Evolutionary conservation across 257 asterid species (phyloP), one percentile per base, ranked within the genome.

Genomic region (Petunia axillaris): DNA sequence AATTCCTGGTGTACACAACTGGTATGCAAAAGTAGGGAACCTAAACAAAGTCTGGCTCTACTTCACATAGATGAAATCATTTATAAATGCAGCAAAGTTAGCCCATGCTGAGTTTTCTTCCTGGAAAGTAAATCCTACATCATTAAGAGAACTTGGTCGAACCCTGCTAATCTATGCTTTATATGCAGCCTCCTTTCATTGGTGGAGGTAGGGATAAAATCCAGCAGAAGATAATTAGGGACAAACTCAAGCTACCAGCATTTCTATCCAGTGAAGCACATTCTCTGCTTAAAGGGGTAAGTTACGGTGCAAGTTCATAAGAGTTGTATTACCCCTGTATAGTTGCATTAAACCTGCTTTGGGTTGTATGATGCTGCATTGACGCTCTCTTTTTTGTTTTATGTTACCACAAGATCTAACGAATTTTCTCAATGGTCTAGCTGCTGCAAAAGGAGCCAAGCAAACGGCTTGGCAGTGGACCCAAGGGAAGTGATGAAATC

Each of bases 211-310:
- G 91, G 80, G 77, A 86, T 9, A 90, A 83, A 82, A 78, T 90
- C 85, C 92, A 90, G 73, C 91, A 84, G 43, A 90, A 89, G 89
- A 87, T 90, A 79, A 65, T 87, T 3, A 90, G 87, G 86, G 92
- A 90, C 78, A 89, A 85, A 83, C 37, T 90, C 38, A 89, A 90
- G 87, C 84, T 90, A 82, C 96, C 96, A 8, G 76, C 86, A 46
- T 89, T 80, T 87, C 79, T 89, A 82, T 64, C 92, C 8, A 89
- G 91, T 36, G 92, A 89, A 68, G 91, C 91, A 76, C 92, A 89
- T 84, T 84, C 96, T 37, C 87, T 91, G 82, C 75, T 91, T 79
- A 91, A 88, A 88, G 94, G 88, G 88, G 94, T 90, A 88, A 80
- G 53, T 40, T 67, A 79, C 46, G 41, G 0, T 15, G 73, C 15